phyloP scores from a whole-genome alignment of 208 protist species.

The Blastocrithidia nonstop region DNA sequence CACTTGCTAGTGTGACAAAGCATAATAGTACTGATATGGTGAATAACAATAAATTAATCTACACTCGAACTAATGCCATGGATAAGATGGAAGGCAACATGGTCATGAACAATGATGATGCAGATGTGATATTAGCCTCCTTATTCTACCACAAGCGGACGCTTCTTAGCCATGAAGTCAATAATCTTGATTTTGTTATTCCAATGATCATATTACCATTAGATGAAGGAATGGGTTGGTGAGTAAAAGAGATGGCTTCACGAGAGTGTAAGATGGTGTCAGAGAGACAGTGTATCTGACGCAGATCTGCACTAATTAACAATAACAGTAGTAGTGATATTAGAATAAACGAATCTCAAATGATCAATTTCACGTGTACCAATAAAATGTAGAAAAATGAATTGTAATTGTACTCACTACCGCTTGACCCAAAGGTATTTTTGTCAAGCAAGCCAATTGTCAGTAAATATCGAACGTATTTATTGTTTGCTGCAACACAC shows the following conservation, averaged over 20 bases:
- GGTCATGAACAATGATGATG: background rate
- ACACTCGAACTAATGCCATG: background rate
- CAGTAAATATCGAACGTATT: conserved; percentile 41
- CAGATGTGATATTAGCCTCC: too few species aligned
- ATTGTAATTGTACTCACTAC: conserved; percentile 6
- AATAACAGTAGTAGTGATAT: conserved; percentile 7
- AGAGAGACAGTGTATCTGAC: conserved; percentile 35
- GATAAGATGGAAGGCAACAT: background rate
- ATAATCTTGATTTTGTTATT: too few species aligned
- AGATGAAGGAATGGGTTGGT: conserved; percentile 72
- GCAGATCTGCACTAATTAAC: conserved; percentile 22
- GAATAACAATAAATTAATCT: background rate
- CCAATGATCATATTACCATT: conserved; percentile 53
- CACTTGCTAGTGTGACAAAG: background rate
- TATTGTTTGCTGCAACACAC: conserved; percentile 26
- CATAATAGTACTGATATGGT: background rate
- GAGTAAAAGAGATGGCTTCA: conserved; percentile 63
- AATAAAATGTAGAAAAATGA: too few species aligned
- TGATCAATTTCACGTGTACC: too few species aligned
- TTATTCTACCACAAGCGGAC: too few species aligned
- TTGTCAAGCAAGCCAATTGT: conserved; percentile 31
- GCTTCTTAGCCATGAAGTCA: too few species aligned
- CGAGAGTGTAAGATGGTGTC: conserved; percentile 19
- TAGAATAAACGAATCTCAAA: too few species aligned
- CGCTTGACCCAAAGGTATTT: conserved; percentile 22